These are phyloP conservation scores for Sarcodon sp. DNA, from an alignment of 768 basidiomycete species.

Conservation along the genomic window DNA sequence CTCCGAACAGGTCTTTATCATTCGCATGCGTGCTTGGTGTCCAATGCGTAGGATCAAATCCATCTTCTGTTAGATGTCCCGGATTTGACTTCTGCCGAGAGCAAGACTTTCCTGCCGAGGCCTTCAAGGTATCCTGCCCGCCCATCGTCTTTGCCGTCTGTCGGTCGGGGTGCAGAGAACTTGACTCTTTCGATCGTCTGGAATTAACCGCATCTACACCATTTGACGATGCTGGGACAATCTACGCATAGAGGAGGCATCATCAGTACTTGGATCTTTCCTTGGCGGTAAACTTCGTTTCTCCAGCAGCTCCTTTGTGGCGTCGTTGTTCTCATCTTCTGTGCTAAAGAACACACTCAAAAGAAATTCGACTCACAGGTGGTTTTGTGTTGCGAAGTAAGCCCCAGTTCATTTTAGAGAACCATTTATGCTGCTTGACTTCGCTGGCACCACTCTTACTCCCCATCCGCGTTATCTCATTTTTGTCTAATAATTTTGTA, in stretches of 20 bases:
- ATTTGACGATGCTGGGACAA: conserved; percentile 66
- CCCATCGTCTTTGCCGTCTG: background rate
- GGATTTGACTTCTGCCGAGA: conserved; percentile 21
- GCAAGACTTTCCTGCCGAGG: background rate
- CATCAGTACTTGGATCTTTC: conserved; percentile 9
- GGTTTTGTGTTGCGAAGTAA: conserved; percentile 85
- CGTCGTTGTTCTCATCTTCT: too few species aligned
- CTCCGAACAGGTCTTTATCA: conserved; percentile 66
- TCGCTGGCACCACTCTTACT: conserved; percentile 94
- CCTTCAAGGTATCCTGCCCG: background rate
- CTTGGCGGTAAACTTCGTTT: background rate
- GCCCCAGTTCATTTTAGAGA: conserved; percentile 93
- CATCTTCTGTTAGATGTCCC: conserved; percentile 17
- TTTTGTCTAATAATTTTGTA: conserved; percentile 80
- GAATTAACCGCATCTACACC: conserved; percentile 82
- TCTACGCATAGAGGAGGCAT: conserved; percentile 35
- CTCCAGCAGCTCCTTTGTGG: too few species aligned
- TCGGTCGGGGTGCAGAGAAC: conserved; percentile 76
- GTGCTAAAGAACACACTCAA: too few species aligned
- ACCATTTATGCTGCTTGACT: conserved; percentile 99
- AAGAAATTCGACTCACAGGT: conserved; percentile 46
- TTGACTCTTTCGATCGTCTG: conserved; percentile 82
- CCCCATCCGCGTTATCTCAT: conserved; percentile 78
- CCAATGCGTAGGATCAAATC: conserved; percentile 24
- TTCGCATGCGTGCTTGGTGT: conserved; percentile 1